Evolutionary conservation across 352 stramenopile genomes (phyloP).

Genomic region (Phytophthora pluvialis): DNA sequence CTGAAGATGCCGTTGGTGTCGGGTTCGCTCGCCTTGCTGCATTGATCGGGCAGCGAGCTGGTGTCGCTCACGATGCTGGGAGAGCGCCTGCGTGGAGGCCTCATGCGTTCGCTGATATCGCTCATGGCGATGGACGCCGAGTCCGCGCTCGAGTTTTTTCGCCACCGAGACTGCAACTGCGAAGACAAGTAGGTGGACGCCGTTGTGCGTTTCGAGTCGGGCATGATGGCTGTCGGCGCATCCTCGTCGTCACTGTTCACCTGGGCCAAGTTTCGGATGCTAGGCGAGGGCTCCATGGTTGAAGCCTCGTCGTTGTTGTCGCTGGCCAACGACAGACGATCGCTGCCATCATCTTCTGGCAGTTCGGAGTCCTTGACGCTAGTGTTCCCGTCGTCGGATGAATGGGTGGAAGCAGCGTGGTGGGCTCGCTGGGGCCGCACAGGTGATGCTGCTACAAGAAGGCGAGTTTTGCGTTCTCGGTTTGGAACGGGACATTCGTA

Average conservation of each 20-base stretch:
- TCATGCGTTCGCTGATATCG: conserved; percentile 18
- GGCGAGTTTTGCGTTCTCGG: not conserved
- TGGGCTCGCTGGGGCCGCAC: not conserved
- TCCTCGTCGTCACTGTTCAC: conserved; percentile 5
- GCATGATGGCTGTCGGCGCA: not conserved
- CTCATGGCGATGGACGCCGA: conserved; percentile 12
- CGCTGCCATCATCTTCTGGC: conserved; percentile 9
- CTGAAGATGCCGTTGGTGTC: conserved; percentile 33
- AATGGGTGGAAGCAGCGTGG: not conserved
- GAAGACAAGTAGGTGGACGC: conserved; percentile 16
- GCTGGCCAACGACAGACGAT: conserved; percentile 5
- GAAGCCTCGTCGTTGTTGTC: conserved; percentile 1
- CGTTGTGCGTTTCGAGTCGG: conserved; percentile 18
- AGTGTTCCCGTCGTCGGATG: conserved; percentile 11
- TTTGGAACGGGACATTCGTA: not conserved
- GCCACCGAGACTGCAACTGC: conserved; percentile 16
- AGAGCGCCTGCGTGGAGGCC: not conserved
- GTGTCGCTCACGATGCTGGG: conserved; percentile 5
- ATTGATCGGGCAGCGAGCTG: conserved; percentile 8
- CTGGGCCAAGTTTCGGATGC: conserved; percentile 1
- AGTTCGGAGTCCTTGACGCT: not conserved
- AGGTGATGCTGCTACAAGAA: not conserved
- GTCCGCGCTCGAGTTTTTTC: conserved; percentile 1
- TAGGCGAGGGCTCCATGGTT: conserved; percentile 12
- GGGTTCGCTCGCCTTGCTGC: conserved; percentile 5